These are phyloP conservation scores for Rubia balearica DNA, from an alignment of 305 asterid species.

Conservation along the genomic window DNA sequence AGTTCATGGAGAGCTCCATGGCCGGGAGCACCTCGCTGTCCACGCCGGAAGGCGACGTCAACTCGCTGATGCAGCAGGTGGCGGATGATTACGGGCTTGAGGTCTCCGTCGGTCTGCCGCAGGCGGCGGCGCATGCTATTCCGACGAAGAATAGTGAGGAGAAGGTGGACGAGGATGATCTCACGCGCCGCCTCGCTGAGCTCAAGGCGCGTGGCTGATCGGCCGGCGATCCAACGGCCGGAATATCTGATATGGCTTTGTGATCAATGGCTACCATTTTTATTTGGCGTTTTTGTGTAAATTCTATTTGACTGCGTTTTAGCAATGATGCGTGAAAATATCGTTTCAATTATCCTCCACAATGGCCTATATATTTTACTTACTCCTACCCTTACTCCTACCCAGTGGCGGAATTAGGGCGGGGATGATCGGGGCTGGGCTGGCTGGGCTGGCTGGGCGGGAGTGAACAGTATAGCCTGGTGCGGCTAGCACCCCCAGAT, in stretches of 20 bases:
- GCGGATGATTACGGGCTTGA: slow-evolving; percentile 94
- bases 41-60: slow-evolving; percentile 88
- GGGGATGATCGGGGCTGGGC: too few species aligned
- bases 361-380: too few species aligned
- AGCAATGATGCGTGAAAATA: background rate
- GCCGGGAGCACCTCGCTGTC: slow-evolving; percentile 93
- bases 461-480: too few species aligned
- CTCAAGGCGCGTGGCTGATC: slow-evolving; percentile 85
- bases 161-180: slow-evolving; percentile 88
- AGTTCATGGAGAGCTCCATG: slow-evolving; percentile 98
- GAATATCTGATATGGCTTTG: background rate
- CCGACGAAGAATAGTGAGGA: slow-evolving; percentile 38
- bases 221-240: background rate
- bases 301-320: background rate
- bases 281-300: background rate
- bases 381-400: too few species aligned
- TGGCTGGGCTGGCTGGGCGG: too few species aligned
- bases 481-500: too few species aligned
- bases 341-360: background rate
- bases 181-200: slow-evolving; percentile 89
- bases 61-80: slow-evolving; percentile 89
- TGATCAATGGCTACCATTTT: background rate
- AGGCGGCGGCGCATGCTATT: slow-evolving; percentile 69
- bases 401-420: too few species aligned
- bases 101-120: slow-evolving; percentile 87